phyloP scores from a whole-genome alignment of 2,329 filamentous ascomycete species.

The Fusarium fujikuroi region DNA sequence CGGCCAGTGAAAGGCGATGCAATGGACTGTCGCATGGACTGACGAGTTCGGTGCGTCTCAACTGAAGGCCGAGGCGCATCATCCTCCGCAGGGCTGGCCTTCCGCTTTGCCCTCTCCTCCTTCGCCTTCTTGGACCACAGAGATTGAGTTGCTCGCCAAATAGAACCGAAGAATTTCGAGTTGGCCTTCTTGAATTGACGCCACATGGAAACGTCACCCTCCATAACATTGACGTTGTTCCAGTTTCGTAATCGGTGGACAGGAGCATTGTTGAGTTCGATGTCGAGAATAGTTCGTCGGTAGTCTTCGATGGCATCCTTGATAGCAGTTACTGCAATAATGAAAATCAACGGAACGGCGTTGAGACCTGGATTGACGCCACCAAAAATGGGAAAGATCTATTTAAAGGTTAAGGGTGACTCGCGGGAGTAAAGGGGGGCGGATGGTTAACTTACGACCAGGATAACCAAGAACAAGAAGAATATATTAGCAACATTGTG shows the following conservation, averaged over 20 bases:
- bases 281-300: slow-evolving; percentile 89
- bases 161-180: slow-evolving; percentile 67
- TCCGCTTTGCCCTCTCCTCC: slow-evolving; percentile 62
- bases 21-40: slow-evolving; percentile 52
- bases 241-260: slow-evolving; percentile 90
- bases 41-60: slow-evolving; percentile 51
- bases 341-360: slow-evolving; percentile 91
- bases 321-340: slow-evolving; percentile 85
- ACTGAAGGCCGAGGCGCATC: slow-evolving; percentile 72
- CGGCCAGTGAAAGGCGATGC: slow-evolving; percentile 65
- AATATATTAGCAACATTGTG: slow-evolving; percentile 99
- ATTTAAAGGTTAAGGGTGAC: slow-evolving; percentile 40
- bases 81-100: slow-evolving; percentile 42
- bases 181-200: slow-evolving; percentile 90
- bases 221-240: slow-evolving; percentile 91
- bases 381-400: slow-evolving; percentile 98
- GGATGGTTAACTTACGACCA: slow-evolving; percentile 74
- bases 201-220: slow-evolving; percentile 88
- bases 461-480: slow-evolving; percentile 95
- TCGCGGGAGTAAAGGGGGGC: neutral
- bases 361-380: slow-evolving; percentile 89
- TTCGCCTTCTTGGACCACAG: slow-evolving; percentile 64
- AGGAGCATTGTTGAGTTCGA: slow-evolving; percentile 93
- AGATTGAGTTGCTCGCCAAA: slow-evolving; percentile 60
- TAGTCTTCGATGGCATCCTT: slow-evolving; percentile 98